A percentile compares a stretch with the other conserved stretches of the same genome.
These are phyloP conservation scores for Lactuca saligna DNA, from an alignment of 129 eudicot genomes.

Conservation along the genomic window DNA sequence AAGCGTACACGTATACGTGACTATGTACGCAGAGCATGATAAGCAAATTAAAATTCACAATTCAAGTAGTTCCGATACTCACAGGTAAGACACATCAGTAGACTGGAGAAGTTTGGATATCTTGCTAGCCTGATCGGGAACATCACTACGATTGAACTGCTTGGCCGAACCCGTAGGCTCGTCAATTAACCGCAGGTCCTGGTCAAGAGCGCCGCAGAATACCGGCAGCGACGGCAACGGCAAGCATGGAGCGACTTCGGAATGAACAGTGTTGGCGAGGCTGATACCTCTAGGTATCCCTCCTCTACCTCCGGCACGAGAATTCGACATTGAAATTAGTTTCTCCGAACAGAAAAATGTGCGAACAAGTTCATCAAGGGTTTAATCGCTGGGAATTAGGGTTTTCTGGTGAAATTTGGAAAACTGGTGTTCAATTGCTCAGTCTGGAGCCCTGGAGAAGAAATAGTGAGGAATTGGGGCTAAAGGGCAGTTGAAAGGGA, in stretches of 20 bases:
- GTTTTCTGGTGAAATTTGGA: slow-evolving; percentile 21
- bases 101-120: slow-evolving; percentile 66
- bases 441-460: slow-evolving; percentile 17
- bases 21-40: background rate
- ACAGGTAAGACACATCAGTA: slow-evolving; percentile 84
- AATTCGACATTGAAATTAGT: slow-evolving; percentile 51
- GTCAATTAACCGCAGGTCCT: slow-evolving; percentile 71
- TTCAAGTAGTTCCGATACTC: slow-evolving; percentile 39
- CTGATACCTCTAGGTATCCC: slow-evolving; percentile 67
- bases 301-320: slow-evolving; percentile 36
- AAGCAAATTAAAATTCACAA: slow-evolving; percentile 4
- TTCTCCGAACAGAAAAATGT: slow-evolving; percentile 31
- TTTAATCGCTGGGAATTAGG: slow-evolving; percentile 25
- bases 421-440: slow-evolving; percentile 4
- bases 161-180: slow-evolving; percentile 38
- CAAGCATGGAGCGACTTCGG: slow-evolving; percentile 87
- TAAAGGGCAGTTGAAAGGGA: slow-evolving; percentile 12
- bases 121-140: slow-evolving; percentile 55
- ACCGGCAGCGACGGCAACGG: slow-evolving; percentile 95
- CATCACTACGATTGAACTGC: slow-evolving; percentile 42
- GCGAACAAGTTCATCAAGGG: slow-evolving; percentile 18
- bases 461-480: slow-evolving; percentile 22
- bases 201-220: slow-evolving; percentile 79
- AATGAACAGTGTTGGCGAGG: slow-evolving; percentile 76
- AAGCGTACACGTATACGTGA: background rate